Evolutionary conservation across 1,284 basidiomycete genomes (phyloP), one percentile per base, ranked within the genome.

Genomic region (Thelephora terrestris): DNA sequence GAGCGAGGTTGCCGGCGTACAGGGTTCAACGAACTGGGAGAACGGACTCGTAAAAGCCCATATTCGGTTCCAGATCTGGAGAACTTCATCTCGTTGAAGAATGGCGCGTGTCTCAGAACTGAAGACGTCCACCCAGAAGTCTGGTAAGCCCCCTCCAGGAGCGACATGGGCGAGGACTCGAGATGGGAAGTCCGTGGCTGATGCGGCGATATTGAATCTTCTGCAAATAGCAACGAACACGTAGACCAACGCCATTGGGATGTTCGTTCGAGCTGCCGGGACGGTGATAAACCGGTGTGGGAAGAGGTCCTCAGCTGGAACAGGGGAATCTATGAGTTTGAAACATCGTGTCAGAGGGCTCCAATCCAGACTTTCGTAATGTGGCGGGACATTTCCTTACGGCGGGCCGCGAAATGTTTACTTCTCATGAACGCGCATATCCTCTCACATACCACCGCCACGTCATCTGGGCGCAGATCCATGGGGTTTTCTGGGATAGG

Each of bases 241-340:
- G 59, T 75, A 79, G 40, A 75, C 74, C 25, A 83, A 65, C 3
- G 78, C 78, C 48, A 85, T 73, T 0, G 81, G 80, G 43, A 82
- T 71, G 0, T 77, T 74, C 9, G 60, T 61, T 49, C 66, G 75
- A 39, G 36, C 50, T 55, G 68, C 62, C 7, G 64, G 29, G 37
- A 46, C 36, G 21, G 39, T 18, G 39, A 42, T 21, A 25, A 42
- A 42, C 25, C 39, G 39, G 39, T 42, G 39, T 25, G 39, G 39
- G 39, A 20, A 42, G 20, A 42, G 39, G 25, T 42, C 39, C n/a
- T 21, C 39, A 42, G 39, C n/a, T 18, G 20, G 39, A 18, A 45
- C 25, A 25, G 38, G 12, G 37, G 29, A 32, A 32, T 9, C 29
- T 32, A 32, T 27, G 5, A 27, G 25, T 27, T 27, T 9, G 9